Evolutionary conservation across 1,284 basidiomycete species (phyloP), one percentile per base, ranked within the genome.

Genomic region (Crepidotus sp.): DNA sequence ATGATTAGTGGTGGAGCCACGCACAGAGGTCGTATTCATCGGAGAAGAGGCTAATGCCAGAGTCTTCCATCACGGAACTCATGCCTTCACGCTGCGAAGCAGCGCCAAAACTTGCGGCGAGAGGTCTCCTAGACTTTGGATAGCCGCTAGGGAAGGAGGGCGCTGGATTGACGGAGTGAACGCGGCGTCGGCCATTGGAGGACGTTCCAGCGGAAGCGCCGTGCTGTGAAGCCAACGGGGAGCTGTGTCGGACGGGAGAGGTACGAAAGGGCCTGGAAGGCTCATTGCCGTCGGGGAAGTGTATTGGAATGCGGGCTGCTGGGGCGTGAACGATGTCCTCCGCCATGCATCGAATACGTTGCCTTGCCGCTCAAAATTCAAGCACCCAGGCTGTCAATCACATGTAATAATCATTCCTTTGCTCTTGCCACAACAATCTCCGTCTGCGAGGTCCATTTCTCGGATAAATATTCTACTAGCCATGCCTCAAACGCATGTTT

Each of bases 1-100:
- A n/a, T 48, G 31, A 48, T 19, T 45, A 25, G 17, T 25, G 26
- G 42, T 26, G 52, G 19, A 19, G 27, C 25, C 19, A 70, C 80
- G 65, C 58, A 85, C 82, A 74, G 45, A 84, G 63, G 55, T 84
- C 78, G 57, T 82, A 85, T 59, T 85, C 83, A 51, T 85, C 76
- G 0, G 77, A 77, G 59, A 80, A 75, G 13, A 55, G 46, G 18
- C 55, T 50, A 42, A 52, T 52, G 31, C 46, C 50, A 14, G 50
- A 49, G 47, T 52, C 50, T 42, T 49, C 51, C 34, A 50, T 38
- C 24, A 39, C 31, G 24, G 41, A 36, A 39, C 37, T 38, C 47
- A 27, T 46, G 21, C 35, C 43, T 41, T 50, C 46, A 38, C 42
- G 39, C 30, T 35, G 42, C 21, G 36, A 46, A 51, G 34, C 33